phyloP scores from a whole-genome alignment of 2,329 filamentous ascomycete species.

The Aspergillus glaucus region DNA sequence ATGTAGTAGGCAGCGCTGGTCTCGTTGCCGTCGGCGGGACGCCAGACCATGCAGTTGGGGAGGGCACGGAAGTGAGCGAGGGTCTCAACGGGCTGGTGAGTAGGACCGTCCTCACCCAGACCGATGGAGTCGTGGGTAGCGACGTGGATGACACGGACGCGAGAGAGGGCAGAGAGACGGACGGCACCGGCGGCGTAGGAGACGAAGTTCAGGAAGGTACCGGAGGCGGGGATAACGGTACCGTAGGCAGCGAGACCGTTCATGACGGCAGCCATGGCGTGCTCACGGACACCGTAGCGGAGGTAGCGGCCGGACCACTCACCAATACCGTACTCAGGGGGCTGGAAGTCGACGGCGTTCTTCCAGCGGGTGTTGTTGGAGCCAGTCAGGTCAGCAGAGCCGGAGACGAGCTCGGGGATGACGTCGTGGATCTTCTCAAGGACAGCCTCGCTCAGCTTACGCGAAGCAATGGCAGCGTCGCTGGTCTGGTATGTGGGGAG shows the following conservation, averaged over 20 bases:
- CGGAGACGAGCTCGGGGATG: conserved; percentile 87
- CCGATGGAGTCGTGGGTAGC: conserved; percentile 99
- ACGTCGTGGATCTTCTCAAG: conserved; percentile 77
- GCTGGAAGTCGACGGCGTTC: conserved; percentile 94
- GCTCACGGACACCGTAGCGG: conserved; percentile 48
- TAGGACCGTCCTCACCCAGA: conserved; percentile 96
- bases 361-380: conserved; percentile 99
- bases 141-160: conserved; percentile 86
- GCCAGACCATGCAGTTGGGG: conserved; percentile 99
- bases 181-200: conserved; percentile 95
- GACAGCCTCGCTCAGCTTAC: conserved; percentile 94
- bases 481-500: conserved; percentile 84
- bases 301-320: conserved; percentile 84
- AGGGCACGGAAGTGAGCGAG: conserved; percentile 97
- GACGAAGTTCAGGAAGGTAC: conserved; percentile 99
- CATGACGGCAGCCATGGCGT: conserved; percentile 48
- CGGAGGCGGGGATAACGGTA: conserved; percentile 84
- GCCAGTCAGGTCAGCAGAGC: conserved; percentile 94
- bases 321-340: conserved; percentile 75
- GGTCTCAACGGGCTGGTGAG: conserved; percentile 98
- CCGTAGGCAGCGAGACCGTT: conserved; percentile 89
- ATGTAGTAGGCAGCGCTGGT: conserved; percentile 96
- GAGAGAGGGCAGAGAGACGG: conserved; percentile 86
- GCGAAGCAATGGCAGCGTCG: conserved; percentile 79
- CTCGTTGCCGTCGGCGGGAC: conserved; percentile 97